These are phyloP conservation scores for Galium porrigens DNA, from an alignment of 305 asterid genomes.

Conservation along the genomic window DNA sequence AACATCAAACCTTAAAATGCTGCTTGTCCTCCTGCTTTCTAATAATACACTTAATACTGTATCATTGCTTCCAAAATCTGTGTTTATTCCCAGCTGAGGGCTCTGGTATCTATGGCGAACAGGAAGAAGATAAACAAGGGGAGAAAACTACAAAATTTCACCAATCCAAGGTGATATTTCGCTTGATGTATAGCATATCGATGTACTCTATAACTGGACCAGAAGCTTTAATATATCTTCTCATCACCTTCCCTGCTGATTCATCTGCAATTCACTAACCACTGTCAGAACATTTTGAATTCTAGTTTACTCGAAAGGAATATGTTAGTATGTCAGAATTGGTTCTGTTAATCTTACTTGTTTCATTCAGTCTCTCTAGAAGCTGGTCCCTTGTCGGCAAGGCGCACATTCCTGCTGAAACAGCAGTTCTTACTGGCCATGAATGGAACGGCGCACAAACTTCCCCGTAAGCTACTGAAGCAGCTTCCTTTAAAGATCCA, in stretches of 20 bases:
- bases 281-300: neutral
- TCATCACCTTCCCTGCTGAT: constrained; percentile 62
- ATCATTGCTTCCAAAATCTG: neutral
- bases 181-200: constrained; percentile 45
- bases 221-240: constrained; percentile 57
- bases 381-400: constrained; percentile 85
- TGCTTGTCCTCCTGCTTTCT: constrained; percentile 2
- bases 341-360: constrained; percentile 32
- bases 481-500: constrained; percentile 59
- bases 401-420: constrained; percentile 90
- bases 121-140: too few relatives aligned
- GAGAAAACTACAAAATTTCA: constrained; percentile 17
- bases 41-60: neutral
- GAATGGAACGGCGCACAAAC: constrained; percentile 95
- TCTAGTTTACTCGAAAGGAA: neutral
- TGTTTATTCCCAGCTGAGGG: neutral
- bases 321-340: neutral
- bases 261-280: constrained; percentile 28
- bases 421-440: constrained; percentile 92
- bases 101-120: neutral
- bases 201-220: constrained; percentile 59
- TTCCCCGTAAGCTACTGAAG: constrained; percentile 63
- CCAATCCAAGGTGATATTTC: constrained; percentile 69
- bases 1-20: constrained; percentile 4
- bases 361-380: constrained; percentile 62